Conservation (phyloP, 2,329 filamentous ascomycete genomes). For the Ophioceras dolichostomum region DNA sequence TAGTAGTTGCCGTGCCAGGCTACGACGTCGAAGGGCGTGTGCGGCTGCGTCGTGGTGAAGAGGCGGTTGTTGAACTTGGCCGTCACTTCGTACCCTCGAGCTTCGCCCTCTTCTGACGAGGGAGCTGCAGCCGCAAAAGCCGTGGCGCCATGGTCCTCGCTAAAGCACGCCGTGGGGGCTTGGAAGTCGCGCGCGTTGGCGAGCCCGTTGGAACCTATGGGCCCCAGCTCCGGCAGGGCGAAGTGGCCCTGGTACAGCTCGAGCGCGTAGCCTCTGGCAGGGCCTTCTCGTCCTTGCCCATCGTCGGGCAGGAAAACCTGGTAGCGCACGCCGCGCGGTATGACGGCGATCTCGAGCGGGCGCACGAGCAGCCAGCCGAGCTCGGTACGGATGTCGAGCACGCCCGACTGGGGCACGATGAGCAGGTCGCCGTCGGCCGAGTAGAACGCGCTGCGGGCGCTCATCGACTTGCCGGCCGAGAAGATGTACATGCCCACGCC, state of each 20-base stretch:
- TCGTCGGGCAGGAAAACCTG: slow-evolving; percentile 33
- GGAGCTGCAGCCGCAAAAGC: not conserved
- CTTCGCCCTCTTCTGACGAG: not conserved
- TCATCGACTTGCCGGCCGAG: slow-evolving; percentile 57
- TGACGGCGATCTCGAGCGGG: slow-evolving; percentile 52
- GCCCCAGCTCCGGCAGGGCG: slow-evolving; percentile 44
- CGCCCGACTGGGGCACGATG: slow-evolving; percentile 53
- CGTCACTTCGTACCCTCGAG: slow-evolving; percentile 27
- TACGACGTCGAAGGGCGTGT: slow-evolving; percentile 54
- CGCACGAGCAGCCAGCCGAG: slow-evolving; percentile 47
- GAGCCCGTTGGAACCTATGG: slow-evolving; percentile 45
- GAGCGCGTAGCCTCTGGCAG: slow-evolving; percentile 47
- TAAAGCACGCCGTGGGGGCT: slow-evolving; percentile 43
- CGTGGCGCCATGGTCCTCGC: slow-evolving; percentile 25
- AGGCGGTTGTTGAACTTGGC: slow-evolving; percentile 46
- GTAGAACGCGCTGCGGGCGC: slow-evolving; percentile 55
- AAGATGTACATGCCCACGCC: slow-evolving; percentile 60
- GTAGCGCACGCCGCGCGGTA: slow-evolving; percentile 50
- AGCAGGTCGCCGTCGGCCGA: slow-evolving; percentile 57
- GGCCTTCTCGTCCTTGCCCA: slow-evolving; percentile 30
- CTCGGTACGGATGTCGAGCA: slow-evolving; percentile 53
- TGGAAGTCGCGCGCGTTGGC: slow-evolving; percentile 50
- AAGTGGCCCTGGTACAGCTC: slow-evolving; percentile 47
- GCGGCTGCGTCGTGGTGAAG: slow-evolving; percentile 43
- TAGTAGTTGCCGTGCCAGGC: slow-evolving; percentile 59